Percentiles rank a stretch among this genome's conserved stretches.
Evolutionary conservation across 2,329 filamentous ascomycete genomes (phyloP).

Genomic region (Aspergillus phoenicis): DNA sequence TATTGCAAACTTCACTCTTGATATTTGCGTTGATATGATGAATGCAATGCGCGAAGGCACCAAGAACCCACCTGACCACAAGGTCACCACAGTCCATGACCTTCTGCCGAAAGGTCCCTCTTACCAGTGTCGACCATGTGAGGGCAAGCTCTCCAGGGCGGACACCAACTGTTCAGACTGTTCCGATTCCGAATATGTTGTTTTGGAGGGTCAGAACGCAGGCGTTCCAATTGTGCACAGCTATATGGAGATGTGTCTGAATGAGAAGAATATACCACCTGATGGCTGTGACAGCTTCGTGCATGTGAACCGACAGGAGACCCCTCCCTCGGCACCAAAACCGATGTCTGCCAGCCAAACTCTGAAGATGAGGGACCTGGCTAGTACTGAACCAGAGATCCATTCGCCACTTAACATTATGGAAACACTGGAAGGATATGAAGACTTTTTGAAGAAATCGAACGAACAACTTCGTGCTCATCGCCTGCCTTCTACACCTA

Average conservation of each 20-base stretch:
- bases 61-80: neutral
- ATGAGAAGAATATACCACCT: neutral
- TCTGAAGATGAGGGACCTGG: too few relatives aligned
- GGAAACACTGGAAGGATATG: too few relatives aligned
- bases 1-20: constrained; percentile 27
- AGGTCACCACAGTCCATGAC: neutral
- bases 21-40: constrained; percentile 27
- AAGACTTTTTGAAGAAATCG: too few relatives aligned
- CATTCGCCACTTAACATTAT: too few relatives aligned
- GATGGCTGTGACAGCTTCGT: neutral
- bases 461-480: too few relatives aligned
- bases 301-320: neutral
- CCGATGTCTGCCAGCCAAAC: too few relatives aligned
- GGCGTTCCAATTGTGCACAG: neutral
- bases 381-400: too few relatives aligned
- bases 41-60: constrained; percentile 19
- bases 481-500: too few relatives aligned
- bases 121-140: neutral
- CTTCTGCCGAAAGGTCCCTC: neutral
- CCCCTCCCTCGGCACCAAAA: neutral
- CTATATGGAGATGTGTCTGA: neutral
- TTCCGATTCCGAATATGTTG: neutral
- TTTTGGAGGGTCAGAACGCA: neutral
- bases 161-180: neutral
- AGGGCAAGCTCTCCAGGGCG: neutral